These are phyloP conservation scores for Orbilia javanica DNA, from an alignment of 2,329 filamentous ascomycete species.

Conservation along the genomic window DNA sequence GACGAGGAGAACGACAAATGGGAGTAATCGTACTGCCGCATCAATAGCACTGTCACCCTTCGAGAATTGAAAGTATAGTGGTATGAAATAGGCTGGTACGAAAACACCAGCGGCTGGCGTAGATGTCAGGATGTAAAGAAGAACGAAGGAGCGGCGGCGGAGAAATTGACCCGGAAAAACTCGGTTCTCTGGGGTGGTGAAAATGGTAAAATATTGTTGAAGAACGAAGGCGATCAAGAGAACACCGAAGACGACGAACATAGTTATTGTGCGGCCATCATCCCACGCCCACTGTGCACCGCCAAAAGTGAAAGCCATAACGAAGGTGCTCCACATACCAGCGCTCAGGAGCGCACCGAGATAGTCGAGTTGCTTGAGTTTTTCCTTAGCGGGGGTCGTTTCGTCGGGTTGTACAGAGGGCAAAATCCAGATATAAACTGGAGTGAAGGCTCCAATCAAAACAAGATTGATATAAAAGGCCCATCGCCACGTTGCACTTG, in stretches of 20 bases:
- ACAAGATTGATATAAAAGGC: constrained; percentile 72
- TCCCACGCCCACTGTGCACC: constrained; percentile 69
- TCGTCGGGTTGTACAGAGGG: constrained; percentile 62
- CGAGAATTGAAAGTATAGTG: constrained; percentile 71
- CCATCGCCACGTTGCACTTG: constrained; percentile 67
- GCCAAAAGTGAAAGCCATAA: constrained; percentile 70
- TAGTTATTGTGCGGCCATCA: constrained; percentile 66
- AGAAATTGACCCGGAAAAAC: constrained; percentile 70
- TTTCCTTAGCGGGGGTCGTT: constrained; percentile 56
- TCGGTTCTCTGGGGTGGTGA: constrained; percentile 67
- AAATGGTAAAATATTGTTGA: constrained; percentile 67
- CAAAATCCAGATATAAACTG: constrained; percentile 68
- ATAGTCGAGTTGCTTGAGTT: constrained; percentile 66
- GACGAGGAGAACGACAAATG: constrained; percentile 65
- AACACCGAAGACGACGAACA: constrained; percentile 68
- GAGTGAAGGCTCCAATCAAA: constrained; percentile 66
- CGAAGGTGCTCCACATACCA: constrained; percentile 66
- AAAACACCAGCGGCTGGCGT: constrained; percentile 65
- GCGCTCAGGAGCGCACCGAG: constrained; percentile 67
- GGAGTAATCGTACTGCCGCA: constrained; percentile 66
- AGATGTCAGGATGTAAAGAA: constrained; percentile 67
- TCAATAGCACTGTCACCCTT: constrained; percentile 66
- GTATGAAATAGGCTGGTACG: constrained; percentile 70
- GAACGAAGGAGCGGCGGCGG: constrained; percentile 63
- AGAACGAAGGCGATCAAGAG: constrained; percentile 67